Evolutionary conservation across 116 monocot species (phyloP).

Genomic region (Zostera marina): DNA sequence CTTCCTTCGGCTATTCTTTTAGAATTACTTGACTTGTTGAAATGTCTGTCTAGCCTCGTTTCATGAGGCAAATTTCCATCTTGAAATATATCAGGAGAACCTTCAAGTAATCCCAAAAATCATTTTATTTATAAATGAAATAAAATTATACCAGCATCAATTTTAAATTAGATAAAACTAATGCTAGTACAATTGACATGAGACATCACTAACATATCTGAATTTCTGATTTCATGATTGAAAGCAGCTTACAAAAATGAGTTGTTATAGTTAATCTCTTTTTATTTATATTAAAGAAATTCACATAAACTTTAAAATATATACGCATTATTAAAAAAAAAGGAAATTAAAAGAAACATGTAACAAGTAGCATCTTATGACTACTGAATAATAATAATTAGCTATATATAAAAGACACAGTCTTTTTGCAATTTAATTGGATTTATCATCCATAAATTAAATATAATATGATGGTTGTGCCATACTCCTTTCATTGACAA

Average conservation of each 20-base stretch:
- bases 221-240: too few relatives aligned
- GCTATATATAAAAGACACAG: not conserved
- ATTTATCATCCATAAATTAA: too few relatives aligned
- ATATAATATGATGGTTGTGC: not conserved
- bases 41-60: not conserved
- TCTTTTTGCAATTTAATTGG: too few relatives aligned
- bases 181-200: too few relatives aligned
- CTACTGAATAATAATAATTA: not conserved
- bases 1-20: not conserved
- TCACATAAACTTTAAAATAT: not conserved
- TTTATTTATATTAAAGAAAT: too few relatives aligned
- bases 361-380: not conserved
- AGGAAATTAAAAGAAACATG: not conserved
- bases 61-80: slow-evolving; percentile 4
- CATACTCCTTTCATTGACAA: too few relatives aligned
- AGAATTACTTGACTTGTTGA: not conserved
- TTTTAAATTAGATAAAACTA: too few relatives aligned
- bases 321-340: not conserved
- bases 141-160: not conserved
- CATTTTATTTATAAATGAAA: not conserved
- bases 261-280: too few relatives aligned
- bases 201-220: too few relatives aligned
- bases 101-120: not conserved
- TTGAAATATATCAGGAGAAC: slow-evolving; percentile 1
- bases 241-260: too few relatives aligned